These are phyloP conservation scores for Millerozyma acaciae DNA, from an alignment of 805 yeast species.

Conservation along the genomic window DNA sequence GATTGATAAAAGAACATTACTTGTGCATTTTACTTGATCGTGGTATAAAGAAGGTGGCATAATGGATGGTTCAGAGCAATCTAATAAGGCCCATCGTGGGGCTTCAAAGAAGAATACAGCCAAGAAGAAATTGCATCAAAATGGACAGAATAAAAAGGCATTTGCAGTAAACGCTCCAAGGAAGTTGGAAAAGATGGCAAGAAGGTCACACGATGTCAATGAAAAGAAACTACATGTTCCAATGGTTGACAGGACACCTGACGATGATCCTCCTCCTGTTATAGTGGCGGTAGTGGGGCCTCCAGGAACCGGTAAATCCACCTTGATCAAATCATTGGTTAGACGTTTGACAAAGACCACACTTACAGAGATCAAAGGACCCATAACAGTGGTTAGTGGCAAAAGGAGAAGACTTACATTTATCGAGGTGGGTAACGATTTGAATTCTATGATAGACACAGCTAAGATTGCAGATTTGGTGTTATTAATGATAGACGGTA, in stretches of 20 bases:
- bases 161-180: slow-evolving; percentile 61
- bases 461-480: slow-evolving; percentile 95
- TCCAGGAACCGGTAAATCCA: slow-evolving; percentile 97
- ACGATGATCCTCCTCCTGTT: slow-evolving; percentile 96
- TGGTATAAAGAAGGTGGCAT: no score
- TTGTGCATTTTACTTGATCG: no score
- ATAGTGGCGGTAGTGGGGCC: slow-evolving; percentile 98
- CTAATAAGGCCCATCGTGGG: slow-evolving; percentile 81
- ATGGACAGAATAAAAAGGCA: slow-evolving; percentile 56
- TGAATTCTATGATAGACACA: slow-evolving; percentile 93
- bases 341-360: slow-evolving; percentile 85
- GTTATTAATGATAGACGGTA: slow-evolving; percentile 86
- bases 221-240: slow-evolving; percentile 93
- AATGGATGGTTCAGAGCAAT: slow-evolving; percentile 42
- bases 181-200: slow-evolving; percentile 78
- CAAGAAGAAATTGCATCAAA: slow-evolving; percentile 82
- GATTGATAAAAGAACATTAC: no score
- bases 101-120: slow-evolving; percentile 50
- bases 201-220: slow-evolving; percentile 74
- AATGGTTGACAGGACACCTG: slow-evolving; percentile 96
- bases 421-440: slow-evolving; percentile 86
- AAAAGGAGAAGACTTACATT: slow-evolving; percentile 89
- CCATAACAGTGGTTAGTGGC: slow-evolving; percentile 94
- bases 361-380: slow-evolving; percentile 84
- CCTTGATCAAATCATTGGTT: slow-evolving; percentile 83